These are phyloP conservation scores for Stenogyne calaminthoides DNA, from an alignment of 305 asterid species.

Conservation along the genomic window DNA sequence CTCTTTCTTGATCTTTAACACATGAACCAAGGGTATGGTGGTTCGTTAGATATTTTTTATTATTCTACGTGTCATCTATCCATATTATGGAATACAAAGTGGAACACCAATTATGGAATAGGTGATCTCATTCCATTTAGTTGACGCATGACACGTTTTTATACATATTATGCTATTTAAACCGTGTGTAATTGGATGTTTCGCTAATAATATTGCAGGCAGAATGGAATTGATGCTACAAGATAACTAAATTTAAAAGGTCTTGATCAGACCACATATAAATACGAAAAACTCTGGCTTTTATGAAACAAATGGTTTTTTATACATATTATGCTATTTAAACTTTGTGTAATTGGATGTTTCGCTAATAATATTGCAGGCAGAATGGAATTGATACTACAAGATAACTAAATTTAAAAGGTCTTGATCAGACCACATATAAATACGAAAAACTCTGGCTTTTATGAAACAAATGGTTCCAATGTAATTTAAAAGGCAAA, in stretches of 20 bases:
- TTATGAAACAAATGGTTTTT: neutral
- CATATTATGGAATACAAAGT: no score
- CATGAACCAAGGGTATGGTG: no score
- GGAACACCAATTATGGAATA: no score
- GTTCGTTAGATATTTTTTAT: no score
- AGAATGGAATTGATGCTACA: neutral
- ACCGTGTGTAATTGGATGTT: neutral
- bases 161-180: neutral
- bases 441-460: neutral
- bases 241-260: neutral
- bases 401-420: neutral
- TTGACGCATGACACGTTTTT: no score
- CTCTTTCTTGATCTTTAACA: no score
- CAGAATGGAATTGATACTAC: neutral
- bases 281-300: neutral
- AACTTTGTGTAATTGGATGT: neutral
- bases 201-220: neutral
- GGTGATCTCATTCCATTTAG: no score
- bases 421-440: neutral
- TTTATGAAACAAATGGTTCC: neutral
- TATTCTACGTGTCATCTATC: no score
- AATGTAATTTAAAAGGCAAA: neutral
- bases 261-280: neutral
- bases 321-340: neutral
- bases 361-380: neutral